These are phyloP conservation scores for Aspergillus luchuensis DNA, from an alignment of 2,329 filamentous ascomycete species.

Conservation along the genomic window DNA sequence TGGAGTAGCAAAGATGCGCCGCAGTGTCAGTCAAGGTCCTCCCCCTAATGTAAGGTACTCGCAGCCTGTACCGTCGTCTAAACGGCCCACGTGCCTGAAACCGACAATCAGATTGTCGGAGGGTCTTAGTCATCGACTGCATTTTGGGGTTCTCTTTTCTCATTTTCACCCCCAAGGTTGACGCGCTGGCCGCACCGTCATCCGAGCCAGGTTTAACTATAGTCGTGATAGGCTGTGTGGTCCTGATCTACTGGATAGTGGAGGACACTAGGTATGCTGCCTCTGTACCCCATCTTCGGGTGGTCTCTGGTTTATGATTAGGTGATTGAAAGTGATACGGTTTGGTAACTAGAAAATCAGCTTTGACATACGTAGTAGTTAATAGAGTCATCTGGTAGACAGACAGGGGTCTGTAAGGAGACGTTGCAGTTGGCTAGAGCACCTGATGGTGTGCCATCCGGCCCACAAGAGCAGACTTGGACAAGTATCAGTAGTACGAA, in stretches of 20 bases:
- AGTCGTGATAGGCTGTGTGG: neutral
- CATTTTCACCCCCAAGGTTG: neutral
- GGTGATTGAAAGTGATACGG: neutral
- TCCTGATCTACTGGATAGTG: neutral
- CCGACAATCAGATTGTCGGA: conserved; percentile 1
- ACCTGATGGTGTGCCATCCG: neutral
- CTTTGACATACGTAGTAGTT: neutral
- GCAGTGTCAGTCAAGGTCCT: conserved; percentile 1
- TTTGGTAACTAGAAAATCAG: neutral
- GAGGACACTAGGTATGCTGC: neutral
- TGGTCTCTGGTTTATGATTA: neutral
- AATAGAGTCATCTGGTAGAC: neutral
- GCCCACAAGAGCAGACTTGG: neutral
- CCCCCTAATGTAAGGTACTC: conserved; percentile 6
- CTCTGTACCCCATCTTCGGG: neutral
- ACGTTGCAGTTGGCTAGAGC: neutral
- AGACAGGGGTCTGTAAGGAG: neutral
- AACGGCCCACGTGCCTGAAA: conserved; percentile 13
- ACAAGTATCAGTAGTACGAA: too few species aligned
- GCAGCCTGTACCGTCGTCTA: conserved; percentile 11
- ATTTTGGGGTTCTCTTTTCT: neutral
- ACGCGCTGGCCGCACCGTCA: neutral
- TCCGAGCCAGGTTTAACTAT: neutral
- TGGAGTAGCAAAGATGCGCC: neutral
- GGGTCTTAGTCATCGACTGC: neutral